phyloP scores from a whole-genome alignment of 306 rosid genomes.

The Elaeagnus macrophylla region DNA sequence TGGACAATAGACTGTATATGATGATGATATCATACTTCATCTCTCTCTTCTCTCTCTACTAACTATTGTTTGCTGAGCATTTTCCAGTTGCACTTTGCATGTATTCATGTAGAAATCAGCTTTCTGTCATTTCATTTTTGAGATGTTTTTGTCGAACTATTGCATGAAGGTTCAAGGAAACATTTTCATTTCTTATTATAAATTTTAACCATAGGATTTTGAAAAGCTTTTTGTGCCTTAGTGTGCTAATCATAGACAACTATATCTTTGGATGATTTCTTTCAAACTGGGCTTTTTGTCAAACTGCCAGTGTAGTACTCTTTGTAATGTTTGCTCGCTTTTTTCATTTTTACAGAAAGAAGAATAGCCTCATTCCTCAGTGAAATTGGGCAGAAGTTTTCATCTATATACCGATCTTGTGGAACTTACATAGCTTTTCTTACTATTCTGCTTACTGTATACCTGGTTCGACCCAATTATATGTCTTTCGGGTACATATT shows the following conservation, averaged over 20 bases:
- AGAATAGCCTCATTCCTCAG: slow-evolving; percentile 77
- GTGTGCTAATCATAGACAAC: not conserved
- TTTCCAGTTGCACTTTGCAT: no score
- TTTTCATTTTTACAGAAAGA: slow-evolving; percentile 50
- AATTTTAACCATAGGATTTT: slow-evolving; percentile 2
- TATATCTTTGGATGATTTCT: not conserved
- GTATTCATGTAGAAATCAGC: no score
- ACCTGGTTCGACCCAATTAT: slow-evolving; percentile 76
- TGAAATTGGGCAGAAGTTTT: slow-evolving; percentile 81
- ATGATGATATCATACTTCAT: no score
- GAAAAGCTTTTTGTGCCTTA: not conserved
- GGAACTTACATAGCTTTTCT: slow-evolving; percentile 87
- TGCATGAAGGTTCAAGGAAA: slow-evolving; percentile 12
- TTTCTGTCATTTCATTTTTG: not conserved
- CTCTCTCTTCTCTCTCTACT: no score
- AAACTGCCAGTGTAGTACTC: not conserved
- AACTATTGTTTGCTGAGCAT: no score
- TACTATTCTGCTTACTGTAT: slow-evolving; percentile 81
- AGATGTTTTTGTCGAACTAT: no score
- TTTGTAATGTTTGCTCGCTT: not conserved
- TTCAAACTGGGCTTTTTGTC: not conserved
- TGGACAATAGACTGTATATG: no score
- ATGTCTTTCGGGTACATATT: slow-evolving; percentile 74
- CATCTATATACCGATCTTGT: slow-evolving; percentile 79
- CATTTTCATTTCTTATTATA: not conserved